These are phyloP conservation scores for Globisporangium parvum DNA, from an alignment of 352 stramenopile species.

Conservation along the genomic window DNA sequence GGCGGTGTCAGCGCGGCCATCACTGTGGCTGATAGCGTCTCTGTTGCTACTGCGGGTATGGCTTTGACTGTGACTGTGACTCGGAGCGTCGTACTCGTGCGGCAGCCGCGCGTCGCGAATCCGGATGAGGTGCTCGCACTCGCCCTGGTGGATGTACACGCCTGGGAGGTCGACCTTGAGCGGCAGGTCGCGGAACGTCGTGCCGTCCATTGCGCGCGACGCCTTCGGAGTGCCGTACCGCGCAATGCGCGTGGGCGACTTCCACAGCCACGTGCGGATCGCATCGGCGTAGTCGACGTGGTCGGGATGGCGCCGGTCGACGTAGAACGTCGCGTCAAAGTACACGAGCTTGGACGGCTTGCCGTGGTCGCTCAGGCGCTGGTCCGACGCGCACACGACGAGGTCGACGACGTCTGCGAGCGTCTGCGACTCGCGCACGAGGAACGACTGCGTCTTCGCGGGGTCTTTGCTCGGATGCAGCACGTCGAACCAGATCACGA, in stretches of 20 bases:
- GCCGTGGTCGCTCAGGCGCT: slow-evolving; percentile 35
- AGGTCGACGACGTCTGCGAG: slow-evolving; percentile 51
- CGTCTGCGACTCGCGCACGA: slow-evolving; percentile 53
- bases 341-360: slow-evolving; percentile 51
- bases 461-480: slow-evolving; percentile 66
- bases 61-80: no score
- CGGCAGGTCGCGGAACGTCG: slow-evolving; percentile 42
- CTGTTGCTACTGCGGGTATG: no score
- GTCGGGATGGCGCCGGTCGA: slow-evolving; percentile 29
- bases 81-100: slow-evolving; percentile 35
- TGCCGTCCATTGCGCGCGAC: slow-evolving; percentile 27
- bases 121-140: slow-evolving; percentile 68
- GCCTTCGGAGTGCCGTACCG: slow-evolving; percentile 21
- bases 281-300: slow-evolving; percentile 48
- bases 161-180: slow-evolving; percentile 50
- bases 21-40: not conserved
- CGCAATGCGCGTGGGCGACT: slow-evolving; percentile 20
- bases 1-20: no score
- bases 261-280: slow-evolving; percentile 51
- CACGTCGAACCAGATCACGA: slow-evolving; percentile 67
- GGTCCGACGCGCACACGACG: slow-evolving; percentile 60
- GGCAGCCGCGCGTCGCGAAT: slow-evolving; percentile 59
- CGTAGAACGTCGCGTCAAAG: slow-evolving; percentile 56
- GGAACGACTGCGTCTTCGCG: slow-evolving; percentile 59
- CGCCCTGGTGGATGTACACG: slow-evolving; percentile 70